phyloP scores from a whole-genome alignment of 1,284 basidiomycete genomes.

The Thecaphora thlaspeos region DNA sequence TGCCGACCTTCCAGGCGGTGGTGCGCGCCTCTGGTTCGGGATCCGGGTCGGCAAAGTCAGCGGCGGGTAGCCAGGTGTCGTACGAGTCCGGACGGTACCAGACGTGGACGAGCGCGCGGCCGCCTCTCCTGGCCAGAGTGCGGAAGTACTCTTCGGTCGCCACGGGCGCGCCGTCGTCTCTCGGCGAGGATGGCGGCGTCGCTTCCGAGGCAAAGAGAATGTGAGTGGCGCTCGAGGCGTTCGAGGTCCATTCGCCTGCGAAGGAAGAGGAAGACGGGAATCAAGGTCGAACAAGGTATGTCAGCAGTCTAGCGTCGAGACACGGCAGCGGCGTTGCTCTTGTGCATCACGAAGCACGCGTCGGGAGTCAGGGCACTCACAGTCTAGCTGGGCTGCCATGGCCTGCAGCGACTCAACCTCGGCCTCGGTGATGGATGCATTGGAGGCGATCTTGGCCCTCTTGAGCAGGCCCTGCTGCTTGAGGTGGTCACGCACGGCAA shows the following conservation, averaged over 20 bases:
- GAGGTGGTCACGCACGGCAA: slow-evolving; percentile 36
- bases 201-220: slow-evolving; percentile 40
- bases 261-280: slow-evolving; percentile 1
- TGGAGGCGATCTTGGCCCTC: slow-evolving; percentile 26
- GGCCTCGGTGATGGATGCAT: slow-evolving; percentile 45
- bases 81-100: slow-evolving; percentile 59
- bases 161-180: slow-evolving; percentile 18
- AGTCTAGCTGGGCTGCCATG: slow-evolving; percentile 43
- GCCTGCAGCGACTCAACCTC: slow-evolving; percentile 39
- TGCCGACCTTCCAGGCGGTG: slow-evolving; percentile 41
- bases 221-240: slow-evolving; percentile 42
- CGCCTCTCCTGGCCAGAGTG: slow-evolving; percentile 46
- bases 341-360: too few relatives aligned
- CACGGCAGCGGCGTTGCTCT: too few relatives aligned
- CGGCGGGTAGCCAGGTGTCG: slow-evolving; percentile 57
- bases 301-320: too few relatives aligned
- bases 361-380: slow-evolving; percentile 4
- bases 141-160: slow-evolving; percentile 51
- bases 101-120: slow-evolving; percentile 55
- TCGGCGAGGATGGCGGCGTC: slow-evolving; percentile 36
- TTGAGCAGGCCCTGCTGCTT: slow-evolving; percentile 31
- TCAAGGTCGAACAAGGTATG: too few relatives aligned
- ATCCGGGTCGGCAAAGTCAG: slow-evolving; percentile 54
- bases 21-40: slow-evolving; percentile 47
- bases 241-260: slow-evolving; percentile 42